Conservation (phyloP, 2,329 filamentous ascomycete genomes). For the Helminthosporium solani region DNA sequence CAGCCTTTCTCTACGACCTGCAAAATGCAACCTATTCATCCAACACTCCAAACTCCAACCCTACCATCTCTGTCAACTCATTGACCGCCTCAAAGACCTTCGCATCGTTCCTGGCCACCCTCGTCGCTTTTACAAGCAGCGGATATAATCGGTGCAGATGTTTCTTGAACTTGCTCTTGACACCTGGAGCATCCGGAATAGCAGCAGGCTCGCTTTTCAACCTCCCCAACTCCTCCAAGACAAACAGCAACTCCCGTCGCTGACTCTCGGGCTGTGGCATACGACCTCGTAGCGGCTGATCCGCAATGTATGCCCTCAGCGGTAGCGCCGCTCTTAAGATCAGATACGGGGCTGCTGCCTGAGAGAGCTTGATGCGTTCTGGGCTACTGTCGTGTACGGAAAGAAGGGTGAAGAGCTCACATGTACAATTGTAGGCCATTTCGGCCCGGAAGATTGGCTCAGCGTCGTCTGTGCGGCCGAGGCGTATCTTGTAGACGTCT, state of each 20-base stretch:
- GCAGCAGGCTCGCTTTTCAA: slow-evolving; percentile 70
- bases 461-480: slow-evolving; percentile 71
- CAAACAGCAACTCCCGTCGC: slow-evolving; percentile 72
- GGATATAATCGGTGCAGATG: slow-evolving; percentile 82
- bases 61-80: slow-evolving; percentile 45
- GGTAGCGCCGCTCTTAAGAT: slow-evolving; percentile 79
- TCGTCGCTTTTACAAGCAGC: slow-evolving; percentile 65
- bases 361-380: slow-evolving; percentile 63
- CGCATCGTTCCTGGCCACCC: slow-evolving; percentile 63
- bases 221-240: slow-evolving; percentile 65
- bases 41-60: slow-evolving; percentile 38
- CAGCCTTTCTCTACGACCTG: background rate
- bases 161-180: slow-evolving; percentile 53
- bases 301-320: slow-evolving; percentile 81
- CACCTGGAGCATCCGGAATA: slow-evolving; percentile 55
- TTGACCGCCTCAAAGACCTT: slow-evolving; percentile 53
- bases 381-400: slow-evolving; percentile 50
- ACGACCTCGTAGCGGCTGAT: slow-evolving; percentile 81
- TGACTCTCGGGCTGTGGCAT: slow-evolving; percentile 87
- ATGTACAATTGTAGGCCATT: slow-evolving; percentile 79
- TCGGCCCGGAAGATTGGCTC: slow-evolving; percentile 63
- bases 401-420: slow-evolving; percentile 65
- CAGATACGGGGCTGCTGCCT: slow-evolving; percentile 75
- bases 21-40: too few species aligned
- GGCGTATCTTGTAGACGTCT: slow-evolving; percentile 63